Percentiles rank a stretch among this genome's conserved stretches.
Conservation (phyloP, 192 early-diverging fungal genomes). For the Backusella macrospora region DNA sequence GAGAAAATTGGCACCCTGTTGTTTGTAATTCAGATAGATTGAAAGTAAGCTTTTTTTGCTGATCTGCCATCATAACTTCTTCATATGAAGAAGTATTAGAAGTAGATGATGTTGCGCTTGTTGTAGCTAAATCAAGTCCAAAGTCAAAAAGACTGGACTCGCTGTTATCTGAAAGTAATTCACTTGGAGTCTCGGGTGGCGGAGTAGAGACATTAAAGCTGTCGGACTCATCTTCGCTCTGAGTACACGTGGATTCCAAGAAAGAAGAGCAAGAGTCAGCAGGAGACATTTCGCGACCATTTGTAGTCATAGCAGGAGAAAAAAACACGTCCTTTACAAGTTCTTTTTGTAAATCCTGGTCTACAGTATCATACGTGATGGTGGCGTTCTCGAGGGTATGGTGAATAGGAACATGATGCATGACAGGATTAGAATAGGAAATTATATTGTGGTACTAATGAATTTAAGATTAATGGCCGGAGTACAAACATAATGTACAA, state of each 20-base stretch:
- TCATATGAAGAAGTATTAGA: constrained; percentile 1
- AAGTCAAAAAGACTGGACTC: constrained; percentile 14
- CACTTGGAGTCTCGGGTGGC: neutral
- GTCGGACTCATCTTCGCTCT: constrained; percentile 25
- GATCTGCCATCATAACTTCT: constrained; percentile 10
- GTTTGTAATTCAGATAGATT: neutral
- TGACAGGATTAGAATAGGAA: constrained; percentile 14
- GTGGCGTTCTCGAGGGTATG: constrained; percentile 45
- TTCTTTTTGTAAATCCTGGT: constrained; percentile 25
- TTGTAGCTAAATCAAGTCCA: constrained; percentile 18
- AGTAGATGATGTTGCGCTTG: constrained; percentile 1
- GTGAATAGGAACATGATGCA: constrained; percentile 32
- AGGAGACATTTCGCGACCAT: neutral
- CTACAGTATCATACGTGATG: constrained; percentile 38
- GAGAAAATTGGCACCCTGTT: neutral
- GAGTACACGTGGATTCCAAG: neutral
- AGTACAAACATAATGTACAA: constrained; percentile 15
- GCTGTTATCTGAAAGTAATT: neutral
- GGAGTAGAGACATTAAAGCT: neutral
- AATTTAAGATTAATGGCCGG: constrained; percentile 3
- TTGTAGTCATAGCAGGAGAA: constrained; percentile 27
- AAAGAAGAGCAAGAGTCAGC: constrained; percentile 14
- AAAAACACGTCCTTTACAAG: constrained; percentile 42
- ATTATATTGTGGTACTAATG: constrained; percentile 16
- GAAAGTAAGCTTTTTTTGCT: neutral